A percentile compares a stretch with the other conserved stretches of the same genome.
phyloP scores from a whole-genome alignment of 345 rosid genomes.

The Alliaria petiolata region DNA sequence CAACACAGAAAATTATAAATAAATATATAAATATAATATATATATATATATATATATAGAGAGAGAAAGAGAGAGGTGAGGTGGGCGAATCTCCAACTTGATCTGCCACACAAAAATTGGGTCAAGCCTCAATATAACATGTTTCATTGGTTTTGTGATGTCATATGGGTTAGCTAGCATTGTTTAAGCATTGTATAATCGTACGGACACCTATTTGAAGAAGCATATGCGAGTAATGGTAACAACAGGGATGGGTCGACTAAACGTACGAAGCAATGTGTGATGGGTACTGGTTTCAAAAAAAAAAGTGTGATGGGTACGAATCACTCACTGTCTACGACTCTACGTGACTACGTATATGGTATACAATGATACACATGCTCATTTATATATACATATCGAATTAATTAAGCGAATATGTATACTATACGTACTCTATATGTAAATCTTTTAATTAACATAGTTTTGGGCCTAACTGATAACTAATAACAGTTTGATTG shows the following conservation, averaged over 20 bases:
- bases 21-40: no score
- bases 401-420: not conserved
- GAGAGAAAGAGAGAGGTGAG: not conserved
- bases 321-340: not conserved
- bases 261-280: constrained; percentile 20
- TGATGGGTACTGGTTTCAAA: no score
- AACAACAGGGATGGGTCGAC: constrained; percentile 11
- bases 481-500: not conserved
- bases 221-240: constrained; percentile 2
- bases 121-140: not conserved
- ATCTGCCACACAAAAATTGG: not conserved
- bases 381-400: not conserved
- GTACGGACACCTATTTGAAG: constrained; percentile 7
- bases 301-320: no score
- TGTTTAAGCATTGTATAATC: no score
- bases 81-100: constrained; percentile 9
- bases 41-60: not conserved
- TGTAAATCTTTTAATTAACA: not conserved
- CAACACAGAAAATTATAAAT: not conserved
- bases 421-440: not conserved
- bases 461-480: no score
- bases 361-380: no score
- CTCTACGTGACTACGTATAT: no score
- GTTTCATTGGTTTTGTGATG: constrained; percentile 15
- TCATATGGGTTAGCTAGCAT: constrained; percentile 6